These are phyloP conservation scores for Penicillium concentricum DNA, from an alignment of 2,329 filamentous ascomycete genomes.

Conservation along the genomic window DNA sequence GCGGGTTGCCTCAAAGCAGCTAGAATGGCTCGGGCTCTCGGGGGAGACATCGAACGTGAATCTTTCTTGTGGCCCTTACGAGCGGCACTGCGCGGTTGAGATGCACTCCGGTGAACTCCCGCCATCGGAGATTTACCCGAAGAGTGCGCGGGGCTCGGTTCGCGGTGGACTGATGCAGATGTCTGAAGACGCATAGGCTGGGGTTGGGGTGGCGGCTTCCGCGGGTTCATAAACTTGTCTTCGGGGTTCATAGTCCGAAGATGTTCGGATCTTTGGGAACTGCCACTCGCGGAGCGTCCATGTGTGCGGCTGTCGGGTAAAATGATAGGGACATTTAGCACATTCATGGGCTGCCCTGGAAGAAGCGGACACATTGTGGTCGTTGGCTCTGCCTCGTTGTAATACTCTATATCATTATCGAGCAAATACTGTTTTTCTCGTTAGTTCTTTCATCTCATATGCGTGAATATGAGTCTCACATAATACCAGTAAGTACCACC, in stretches of 20 bases:
- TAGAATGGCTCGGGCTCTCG: slow-evolving; percentile 37
- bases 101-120: slow-evolving; percentile 29
- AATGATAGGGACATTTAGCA: slow-evolving; percentile 76
- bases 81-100: slow-evolving; percentile 36
- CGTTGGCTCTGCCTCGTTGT: slow-evolving; percentile 69
- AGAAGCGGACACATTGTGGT: slow-evolving; percentile 82
- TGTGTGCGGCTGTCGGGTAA: slow-evolving; percentile 47
- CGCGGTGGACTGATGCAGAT: slow-evolving; percentile 37
- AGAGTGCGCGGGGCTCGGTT: slow-evolving; percentile 24
- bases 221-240: slow-evolving; percentile 71
- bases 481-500: slow-evolving; percentile 95
- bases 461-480: slow-evolving; percentile 49
- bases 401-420: slow-evolving; percentile 72
- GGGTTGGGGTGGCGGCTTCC: slow-evolving; percentile 56
- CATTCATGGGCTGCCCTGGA: slow-evolving; percentile 84
- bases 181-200: slow-evolving; percentile 47
- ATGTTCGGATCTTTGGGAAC: slow-evolving; percentile 58
- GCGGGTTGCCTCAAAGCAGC: slow-evolving; percentile 39
- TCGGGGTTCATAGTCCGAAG: slow-evolving; percentile 72
- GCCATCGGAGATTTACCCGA: slow-evolving; percentile 30
- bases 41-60: slow-evolving; percentile 39
- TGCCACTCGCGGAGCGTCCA: slow-evolving; percentile 65
- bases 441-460: slow-evolving; percentile 22
- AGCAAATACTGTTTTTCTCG: slow-evolving; percentile 68
- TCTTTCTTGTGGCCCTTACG: slow-evolving; percentile 24